These are phyloP conservation scores for Beauveria sp. DNA, from an alignment of 2,329 filamentous ascomycete species.

Conservation along the genomic window DNA sequence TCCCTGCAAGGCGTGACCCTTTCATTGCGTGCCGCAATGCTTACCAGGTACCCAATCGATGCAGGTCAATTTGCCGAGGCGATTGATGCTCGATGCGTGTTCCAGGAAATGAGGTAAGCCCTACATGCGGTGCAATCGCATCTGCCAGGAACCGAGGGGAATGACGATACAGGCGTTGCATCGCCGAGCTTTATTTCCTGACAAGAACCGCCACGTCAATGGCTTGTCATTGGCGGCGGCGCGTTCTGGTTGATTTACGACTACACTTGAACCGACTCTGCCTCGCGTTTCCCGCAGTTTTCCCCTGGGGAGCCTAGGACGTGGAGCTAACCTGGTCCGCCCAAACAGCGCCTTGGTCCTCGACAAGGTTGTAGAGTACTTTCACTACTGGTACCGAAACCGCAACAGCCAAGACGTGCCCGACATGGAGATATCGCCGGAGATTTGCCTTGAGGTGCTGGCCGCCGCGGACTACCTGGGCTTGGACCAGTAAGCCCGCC, in stretches of 20 bases:
- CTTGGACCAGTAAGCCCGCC: constrained; percentile 45
- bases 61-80: constrained; percentile 60
- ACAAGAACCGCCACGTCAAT: constrained; percentile 33
- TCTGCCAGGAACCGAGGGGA: constrained; percentile 13
- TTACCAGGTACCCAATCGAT: constrained; percentile 1
- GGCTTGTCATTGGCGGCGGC: constrained; percentile 15
- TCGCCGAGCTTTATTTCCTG: constrained; percentile 31
- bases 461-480: constrained; percentile 72
- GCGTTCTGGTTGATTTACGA: constrained; percentile 42
- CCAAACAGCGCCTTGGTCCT: constrained; percentile 58
- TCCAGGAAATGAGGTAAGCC: constrained; percentile 67
- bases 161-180: constrained; percentile 31
- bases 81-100: constrained; percentile 54
- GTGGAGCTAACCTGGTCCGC: constrained; percentile 17
- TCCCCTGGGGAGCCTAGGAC: constrained; percentile 11
- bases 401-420: constrained; percentile 63
- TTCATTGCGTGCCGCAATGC: constrained; percentile 14
- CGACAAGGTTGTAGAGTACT: constrained; percentile 76
- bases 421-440: constrained; percentile 70
- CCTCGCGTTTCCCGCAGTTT: constrained; percentile 17
- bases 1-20: neutral
- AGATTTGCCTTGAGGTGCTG: constrained; percentile 69
- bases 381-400: constrained; percentile 74
- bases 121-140: constrained; percentile 8
- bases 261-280: constrained; percentile 59